Conservation (phyloP, 2,329 filamentous ascomycete genomes). For the Aspergillus sp. region DNA sequence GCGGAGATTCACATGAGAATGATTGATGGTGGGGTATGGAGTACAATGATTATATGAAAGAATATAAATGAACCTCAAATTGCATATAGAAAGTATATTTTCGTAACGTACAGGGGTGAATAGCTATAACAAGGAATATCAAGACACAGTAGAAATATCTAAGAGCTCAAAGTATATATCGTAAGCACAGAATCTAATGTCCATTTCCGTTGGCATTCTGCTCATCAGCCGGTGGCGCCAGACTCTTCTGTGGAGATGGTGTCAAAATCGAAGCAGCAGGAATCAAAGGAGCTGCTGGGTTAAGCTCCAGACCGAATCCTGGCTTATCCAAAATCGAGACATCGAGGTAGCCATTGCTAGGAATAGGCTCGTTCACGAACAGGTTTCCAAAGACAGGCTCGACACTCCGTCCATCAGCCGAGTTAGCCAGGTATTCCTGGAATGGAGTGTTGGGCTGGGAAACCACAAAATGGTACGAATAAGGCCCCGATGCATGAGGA, state of each 20-base stretch:
- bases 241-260: slow-evolving; percentile 50
- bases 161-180: neutral
- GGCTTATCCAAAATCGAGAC: slow-evolving; percentile 77
- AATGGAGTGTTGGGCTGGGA: slow-evolving; percentile 90
- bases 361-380: slow-evolving; percentile 86
- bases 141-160: neutral
- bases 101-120: too few species aligned
- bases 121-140: too few species aligned
- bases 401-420: slow-evolving; percentile 81
- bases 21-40: too few species aligned
- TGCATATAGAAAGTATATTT: too few species aligned
- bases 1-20: neutral
- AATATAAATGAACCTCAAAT: too few species aligned
- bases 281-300: slow-evolving; percentile 72
- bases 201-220: slow-evolving; percentile 16
- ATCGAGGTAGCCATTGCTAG: slow-evolving; percentile 72
- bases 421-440: slow-evolving; percentile 94
- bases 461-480: slow-evolving; percentile 93
- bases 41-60: too few species aligned
- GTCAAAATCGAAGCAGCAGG: slow-evolving; percentile 67
- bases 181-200: neutral
- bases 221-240: slow-evolving; percentile 29
- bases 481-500: slow-evolving; percentile 87
- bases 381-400: slow-evolving; percentile 87
- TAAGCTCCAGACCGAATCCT: slow-evolving; percentile 82